Evolutionary conservation across 805 yeast species (phyloP).

Genomic region (Candida dajiaensis): DNA sequence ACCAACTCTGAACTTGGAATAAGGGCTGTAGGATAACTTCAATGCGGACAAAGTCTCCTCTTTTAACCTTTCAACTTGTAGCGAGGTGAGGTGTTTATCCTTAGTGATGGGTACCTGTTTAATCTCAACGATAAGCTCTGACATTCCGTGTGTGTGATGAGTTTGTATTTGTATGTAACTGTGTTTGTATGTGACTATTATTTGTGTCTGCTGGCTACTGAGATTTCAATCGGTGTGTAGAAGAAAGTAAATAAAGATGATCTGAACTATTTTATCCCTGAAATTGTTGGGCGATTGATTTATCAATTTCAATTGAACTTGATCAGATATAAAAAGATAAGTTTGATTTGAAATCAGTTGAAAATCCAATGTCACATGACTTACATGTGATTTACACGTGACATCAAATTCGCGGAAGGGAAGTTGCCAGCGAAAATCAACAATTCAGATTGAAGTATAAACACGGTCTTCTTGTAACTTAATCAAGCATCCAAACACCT

Average conservation of each 20-base stretch:
- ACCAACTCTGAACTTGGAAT: constrained; percentile 62
- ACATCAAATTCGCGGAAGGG: neutral
- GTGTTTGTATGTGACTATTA: no score
- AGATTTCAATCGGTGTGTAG: no score
- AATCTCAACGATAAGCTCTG: neutral
- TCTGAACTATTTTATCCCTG: no score
- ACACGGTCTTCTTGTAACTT: neutral
- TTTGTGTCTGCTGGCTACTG: no score
- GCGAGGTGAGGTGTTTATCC: constrained; percentile 5
- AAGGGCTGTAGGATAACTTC: constrained; percentile 41
- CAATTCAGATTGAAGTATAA: neutral
- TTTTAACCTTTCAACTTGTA: constrained; percentile 23
- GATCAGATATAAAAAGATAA: no score
- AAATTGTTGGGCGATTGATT: no score
- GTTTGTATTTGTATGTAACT: neutral
- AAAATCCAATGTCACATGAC: neutral
- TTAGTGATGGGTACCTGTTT: constrained; percentile 36
- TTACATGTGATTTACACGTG: neutral
- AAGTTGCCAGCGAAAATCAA: neutral
- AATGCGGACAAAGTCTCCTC: constrained; percentile 31
- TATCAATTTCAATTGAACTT: no score
- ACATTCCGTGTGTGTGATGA: neutral
- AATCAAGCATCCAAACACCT: neutral
- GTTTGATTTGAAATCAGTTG: no score
- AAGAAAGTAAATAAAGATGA: neutral